Evolutionary conservation across 2,329 filamentous ascomycete genomes (phyloP), one percentile per base, ranked within the genome.

Genomic region (Colletotrichum limetticola): DNA sequence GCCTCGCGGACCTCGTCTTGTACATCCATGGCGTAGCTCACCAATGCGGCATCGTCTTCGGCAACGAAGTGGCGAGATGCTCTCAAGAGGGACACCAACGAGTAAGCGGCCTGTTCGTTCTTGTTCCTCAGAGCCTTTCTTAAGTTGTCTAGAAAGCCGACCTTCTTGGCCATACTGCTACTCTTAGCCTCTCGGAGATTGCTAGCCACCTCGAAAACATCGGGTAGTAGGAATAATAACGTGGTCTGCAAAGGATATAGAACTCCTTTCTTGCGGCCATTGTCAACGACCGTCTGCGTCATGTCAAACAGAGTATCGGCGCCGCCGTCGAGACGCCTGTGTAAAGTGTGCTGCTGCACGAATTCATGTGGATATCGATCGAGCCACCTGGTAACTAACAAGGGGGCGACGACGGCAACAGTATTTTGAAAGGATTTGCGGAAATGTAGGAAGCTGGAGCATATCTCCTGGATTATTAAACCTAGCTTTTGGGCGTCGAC

Each of bases 221-320:
- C 91, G 4, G 91, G 91, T 9, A 92, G 82, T 9, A 93, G 84
- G 71, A 93, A 88, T 11, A 93, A 81, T 5, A 93, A 82, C 14
- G 88, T 86, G 2, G 87, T 90, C 78, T 93, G 91, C 64, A 93
- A 84, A 19, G 91, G 91, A 76, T 88, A 91, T 24, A 92, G 82
- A 37, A 89, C 82, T 4, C 85, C 85, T 75, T 87, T 90, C 60
- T 88, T 86, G 74, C 86, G 86, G 49, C 85, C 86, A 67, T 86
- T 89, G 78, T 93, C 91, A 46, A 86, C 85, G 32, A 91, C 86
- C 3, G 89, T 89, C 75, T 90, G 87, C 5, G 90, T 87, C 89
- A 93, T 93, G 76, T 93, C 91, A 78, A 93, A 93, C 28, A 93
- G 83, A 0, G 90, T 92, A 78, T 93, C 91, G 5, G 90, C 88